Percentiles rank a stretch among this genome's conserved stretches.
phyloP scores from a whole-genome alignment of 108 stramenopile species.

The Nitzschia putrida region DNA sequence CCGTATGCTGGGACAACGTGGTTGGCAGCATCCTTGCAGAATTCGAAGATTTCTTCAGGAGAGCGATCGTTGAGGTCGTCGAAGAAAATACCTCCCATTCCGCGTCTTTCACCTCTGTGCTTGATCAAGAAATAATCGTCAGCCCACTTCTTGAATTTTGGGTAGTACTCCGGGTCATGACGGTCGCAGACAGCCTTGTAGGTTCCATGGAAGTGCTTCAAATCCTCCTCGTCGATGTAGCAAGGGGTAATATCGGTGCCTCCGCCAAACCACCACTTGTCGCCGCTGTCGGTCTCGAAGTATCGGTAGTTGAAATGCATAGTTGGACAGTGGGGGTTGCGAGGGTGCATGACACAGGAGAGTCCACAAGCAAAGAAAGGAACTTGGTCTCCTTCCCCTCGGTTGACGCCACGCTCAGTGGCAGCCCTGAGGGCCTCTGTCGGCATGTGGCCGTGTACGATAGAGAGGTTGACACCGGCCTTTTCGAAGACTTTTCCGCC shows the following conservation, averaged over 20 bases:
- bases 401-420: constrained; percentile 91
- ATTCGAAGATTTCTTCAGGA: constrained; percentile 84
- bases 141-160: constrained; percentile 95
- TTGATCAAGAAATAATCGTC: constrained; percentile 93
- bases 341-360: constrained; percentile 94
- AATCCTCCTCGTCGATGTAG: constrained; percentile 92
- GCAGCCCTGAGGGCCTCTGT: constrained; percentile 91
- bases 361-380: constrained; percentile 97
- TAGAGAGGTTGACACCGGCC: constrained; percentile 93
- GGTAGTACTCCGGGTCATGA: constrained; percentile 91
- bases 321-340: constrained; percentile 93
- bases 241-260: constrained; percentile 96
- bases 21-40: constrained; percentile 79
- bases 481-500: constrained; percentile 95
- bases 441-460: constrained; percentile 91
- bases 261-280: constrained; percentile 97
- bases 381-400: constrained; percentile 86
- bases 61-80: constrained; percentile 93
- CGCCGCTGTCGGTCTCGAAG: constrained; percentile 96
- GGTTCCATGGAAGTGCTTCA: constrained; percentile 95
- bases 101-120: constrained; percentile 93
- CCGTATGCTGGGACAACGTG: constrained; percentile 87
- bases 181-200: constrained; percentile 95
- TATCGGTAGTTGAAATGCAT: constrained; percentile 99
- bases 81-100: constrained; percentile 96